phyloP scores from a whole-genome alignment of 2,329 filamentous ascomycete genomes.

The Alternaria tenuissima region DNA sequence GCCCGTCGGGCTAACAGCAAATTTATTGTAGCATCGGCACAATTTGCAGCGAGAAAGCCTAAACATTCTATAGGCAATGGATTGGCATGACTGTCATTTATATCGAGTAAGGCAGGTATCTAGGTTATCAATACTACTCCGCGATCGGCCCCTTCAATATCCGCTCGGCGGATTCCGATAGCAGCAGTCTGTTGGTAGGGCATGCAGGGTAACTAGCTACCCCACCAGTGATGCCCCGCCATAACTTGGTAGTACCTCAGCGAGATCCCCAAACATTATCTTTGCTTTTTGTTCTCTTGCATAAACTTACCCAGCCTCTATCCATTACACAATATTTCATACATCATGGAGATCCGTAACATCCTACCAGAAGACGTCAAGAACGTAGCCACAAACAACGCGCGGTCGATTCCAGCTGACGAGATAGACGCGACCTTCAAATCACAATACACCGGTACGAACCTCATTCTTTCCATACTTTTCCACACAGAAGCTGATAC shows the following conservation, averaged over 20 bases:
- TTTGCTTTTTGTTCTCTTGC: not conserved
- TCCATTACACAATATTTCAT: not conserved
- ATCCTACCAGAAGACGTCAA: conserved; percentile 41
- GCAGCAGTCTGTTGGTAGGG: conserved; percentile 3
- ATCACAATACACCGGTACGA: conserved; percentile 61
- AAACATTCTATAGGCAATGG: not conserved
- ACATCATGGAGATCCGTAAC: conserved; percentile 46
- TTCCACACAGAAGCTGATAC: not conserved
- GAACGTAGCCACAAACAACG: conserved; percentile 32
- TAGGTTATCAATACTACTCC: conserved; percentile 16
- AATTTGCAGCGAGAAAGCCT: not conserved
- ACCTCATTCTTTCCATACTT: not conserved
- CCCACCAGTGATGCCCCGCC: conserved; percentile 23
- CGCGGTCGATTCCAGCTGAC: conserved; percentile 54
- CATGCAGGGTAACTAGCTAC: conserved; percentile 24
- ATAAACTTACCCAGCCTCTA: not conserved
- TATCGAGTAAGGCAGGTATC: conserved; percentile 7
- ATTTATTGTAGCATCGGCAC: not conserved
- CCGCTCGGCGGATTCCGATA: conserved; percentile 28
- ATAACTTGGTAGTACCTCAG: conserved; percentile 10
- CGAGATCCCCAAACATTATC: conserved; percentile 3
- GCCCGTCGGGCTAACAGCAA: not conserved
- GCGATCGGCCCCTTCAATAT: conserved; percentile 23
- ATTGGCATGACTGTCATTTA: not conserved
- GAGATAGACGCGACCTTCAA: conserved; percentile 64